These are phyloP conservation scores for Podospora australis DNA, from an alignment of 495 filamentous ascomycete genomes.

Conservation along the genomic window DNA sequence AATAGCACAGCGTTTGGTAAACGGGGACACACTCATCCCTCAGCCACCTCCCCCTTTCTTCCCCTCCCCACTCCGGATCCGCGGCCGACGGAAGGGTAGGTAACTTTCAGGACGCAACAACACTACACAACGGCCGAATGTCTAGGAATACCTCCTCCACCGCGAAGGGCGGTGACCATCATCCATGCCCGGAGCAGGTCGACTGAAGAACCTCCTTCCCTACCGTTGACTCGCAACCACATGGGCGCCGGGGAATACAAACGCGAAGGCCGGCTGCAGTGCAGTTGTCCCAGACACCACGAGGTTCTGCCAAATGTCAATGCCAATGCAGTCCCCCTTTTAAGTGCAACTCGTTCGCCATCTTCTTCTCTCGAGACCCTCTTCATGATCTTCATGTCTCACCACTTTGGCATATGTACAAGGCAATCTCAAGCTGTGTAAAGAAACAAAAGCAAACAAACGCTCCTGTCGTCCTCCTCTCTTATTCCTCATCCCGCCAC, in stretches of 20 bases:
- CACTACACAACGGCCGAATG: no score
- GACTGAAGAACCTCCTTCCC: not conserved
- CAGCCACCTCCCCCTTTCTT: not conserved
- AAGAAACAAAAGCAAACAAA: conserved; percentile 21
- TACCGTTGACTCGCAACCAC: conserved; percentile 13
- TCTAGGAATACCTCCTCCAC: no score
- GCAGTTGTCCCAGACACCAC: conserved; percentile 29
- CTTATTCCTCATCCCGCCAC: no score
- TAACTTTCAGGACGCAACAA: no score
- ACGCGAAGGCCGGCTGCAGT: conserved; percentile 23
- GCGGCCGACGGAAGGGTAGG: no score
- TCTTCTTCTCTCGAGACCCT: conserved; percentile 2
- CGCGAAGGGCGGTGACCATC: no score
- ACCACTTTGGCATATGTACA: conserved; percentile 21
- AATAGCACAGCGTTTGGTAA: conserved; percentile 7
- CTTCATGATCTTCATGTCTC: conserved; percentile 19
- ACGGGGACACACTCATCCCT: no score
- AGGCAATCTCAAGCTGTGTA: no score
- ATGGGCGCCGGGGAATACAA: conserved; percentile 26
- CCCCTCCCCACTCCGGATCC: not conserved
- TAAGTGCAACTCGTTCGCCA: conserved; percentile 26
- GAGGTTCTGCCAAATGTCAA: conserved; percentile 8
- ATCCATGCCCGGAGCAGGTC: not conserved
- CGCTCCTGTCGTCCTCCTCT: conserved; percentile 8
- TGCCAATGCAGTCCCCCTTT: conserved; percentile 22